phyloP scores from a whole-genome alignment of 345 rosid genomes.

The Fremontodendron californicum region DNA sequence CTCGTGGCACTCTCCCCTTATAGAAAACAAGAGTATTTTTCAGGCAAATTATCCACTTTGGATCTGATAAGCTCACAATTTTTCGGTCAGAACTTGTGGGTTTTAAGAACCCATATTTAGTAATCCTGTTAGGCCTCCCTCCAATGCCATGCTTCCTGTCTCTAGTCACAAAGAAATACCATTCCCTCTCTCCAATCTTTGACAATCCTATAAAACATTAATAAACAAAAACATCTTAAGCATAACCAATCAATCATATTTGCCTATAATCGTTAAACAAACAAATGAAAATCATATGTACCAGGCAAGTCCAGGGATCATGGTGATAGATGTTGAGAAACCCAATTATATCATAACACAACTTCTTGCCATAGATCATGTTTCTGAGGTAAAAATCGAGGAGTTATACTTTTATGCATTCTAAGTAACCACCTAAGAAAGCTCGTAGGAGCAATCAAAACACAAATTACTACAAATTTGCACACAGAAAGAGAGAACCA shows the following conservation, averaged over 20 bases:
- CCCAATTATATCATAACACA: no score
- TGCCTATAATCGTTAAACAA: neutral
- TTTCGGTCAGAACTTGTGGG: slow-evolving; percentile 89
- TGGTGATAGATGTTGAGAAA: no score
- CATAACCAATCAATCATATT: neutral
- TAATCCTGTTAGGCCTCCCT: slow-evolving; percentile 84
- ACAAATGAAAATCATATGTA: slow-evolving; percentile 17
- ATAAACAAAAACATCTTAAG: neutral
- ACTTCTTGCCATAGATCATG: slow-evolving; percentile 52
- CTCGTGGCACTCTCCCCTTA: no score
- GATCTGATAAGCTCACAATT: slow-evolving; percentile 60
- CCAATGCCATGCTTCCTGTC: slow-evolving; percentile 82
- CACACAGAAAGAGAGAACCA: neutral
- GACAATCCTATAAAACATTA: slow-evolving; percentile 47
- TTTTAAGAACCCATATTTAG: slow-evolving; percentile 84
- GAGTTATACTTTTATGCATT: slow-evolving; percentile 34
- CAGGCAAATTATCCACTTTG: slow-evolving; percentile 63
- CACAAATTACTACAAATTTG: neutral
- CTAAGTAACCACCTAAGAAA: neutral
- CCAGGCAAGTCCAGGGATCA: slow-evolving; percentile 74
- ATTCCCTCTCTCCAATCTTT: slow-evolving; percentile 79
- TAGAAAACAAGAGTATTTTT: slow-evolving; percentile 91
- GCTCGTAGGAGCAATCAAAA: neutral
- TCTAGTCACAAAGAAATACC: slow-evolving; percentile 93
- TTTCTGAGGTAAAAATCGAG: slow-evolving; percentile 76